These are phyloP conservation scores for Baorangia bicolor DNA, from an alignment of 768 basidiomycete species.

Conservation along the genomic window DNA sequence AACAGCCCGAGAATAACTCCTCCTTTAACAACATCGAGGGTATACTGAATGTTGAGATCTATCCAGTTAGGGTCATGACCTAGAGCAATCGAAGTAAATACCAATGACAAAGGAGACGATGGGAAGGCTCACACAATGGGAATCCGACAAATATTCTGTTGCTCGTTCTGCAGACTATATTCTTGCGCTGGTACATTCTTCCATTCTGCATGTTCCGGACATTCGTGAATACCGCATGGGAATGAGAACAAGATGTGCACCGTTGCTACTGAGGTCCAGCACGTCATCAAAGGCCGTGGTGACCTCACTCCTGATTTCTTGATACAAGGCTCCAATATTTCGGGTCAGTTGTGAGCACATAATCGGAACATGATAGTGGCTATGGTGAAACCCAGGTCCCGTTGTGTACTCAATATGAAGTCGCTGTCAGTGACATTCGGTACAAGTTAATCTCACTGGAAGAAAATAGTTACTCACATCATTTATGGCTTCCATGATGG, in stretches of 20 bases:
- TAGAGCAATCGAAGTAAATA: conserved; percentile 17
- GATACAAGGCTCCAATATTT: conserved; percentile 38
- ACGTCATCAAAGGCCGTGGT: conserved; percentile 37
- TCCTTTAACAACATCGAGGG: conserved; percentile 25
- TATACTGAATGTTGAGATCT: conserved; percentile 29
- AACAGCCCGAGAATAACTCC: conserved; percentile 24
- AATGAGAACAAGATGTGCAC: neutral
- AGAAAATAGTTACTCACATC: conserved; percentile 29
- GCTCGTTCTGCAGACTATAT: conserved; percentile 32
- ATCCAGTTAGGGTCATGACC: conserved; percentile 41
- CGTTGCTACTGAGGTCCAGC: conserved; percentile 24
- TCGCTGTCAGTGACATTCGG: conserved; percentile 23
- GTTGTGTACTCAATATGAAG: conserved; percentile 41
- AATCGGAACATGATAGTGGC: conserved; percentile 23
- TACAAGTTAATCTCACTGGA: no score
- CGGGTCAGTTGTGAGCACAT: conserved; percentile 29
- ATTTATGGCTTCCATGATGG: conserved; percentile 26
- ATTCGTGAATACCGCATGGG: no score
- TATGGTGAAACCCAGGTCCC: conserved; percentile 28
- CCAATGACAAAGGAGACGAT: neutral
- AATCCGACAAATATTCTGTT: conserved; percentile 51
- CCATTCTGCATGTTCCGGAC: conserved; percentile 38
- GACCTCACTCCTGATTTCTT: conserved; percentile 45
- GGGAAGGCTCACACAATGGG: conserved; percentile 38
- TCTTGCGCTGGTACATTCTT: conserved; percentile 21